These are phyloP conservation scores for Chaetoscypha palmicola DNA, from an alignment of 2,329 filamentous ascomycete species.

Conservation along the genomic window DNA sequence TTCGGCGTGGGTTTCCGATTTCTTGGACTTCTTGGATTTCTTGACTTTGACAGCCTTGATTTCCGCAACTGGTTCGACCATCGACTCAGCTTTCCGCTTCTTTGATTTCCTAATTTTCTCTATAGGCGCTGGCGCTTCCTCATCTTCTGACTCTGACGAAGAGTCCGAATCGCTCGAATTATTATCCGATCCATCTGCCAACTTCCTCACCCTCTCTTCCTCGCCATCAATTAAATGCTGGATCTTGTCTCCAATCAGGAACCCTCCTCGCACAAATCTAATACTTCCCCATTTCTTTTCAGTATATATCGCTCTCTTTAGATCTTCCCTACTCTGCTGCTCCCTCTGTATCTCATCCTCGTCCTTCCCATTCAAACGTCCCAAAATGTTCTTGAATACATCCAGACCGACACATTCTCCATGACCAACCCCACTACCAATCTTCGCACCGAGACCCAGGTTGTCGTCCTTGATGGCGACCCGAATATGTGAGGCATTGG, in stretches of 20 bases:
- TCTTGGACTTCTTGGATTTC: constrained; percentile 32
- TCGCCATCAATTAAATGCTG: constrained; percentile 38
- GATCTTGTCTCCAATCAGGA: constrained; percentile 53
- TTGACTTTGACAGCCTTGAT: constrained; percentile 21
- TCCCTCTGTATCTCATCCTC: constrained; percentile 67
- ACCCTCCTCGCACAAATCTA: constrained; percentile 81
- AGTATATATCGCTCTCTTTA: constrained; percentile 67
- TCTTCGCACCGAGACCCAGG: constrained; percentile 78
- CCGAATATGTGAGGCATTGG: constrained; percentile 78
- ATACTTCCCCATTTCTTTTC: constrained; percentile 72
- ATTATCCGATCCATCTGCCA: constrained; percentile 17
- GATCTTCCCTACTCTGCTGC: constrained; percentile 57
- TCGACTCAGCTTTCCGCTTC: constrained; percentile 40
- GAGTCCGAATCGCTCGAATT: constrained; percentile 14
- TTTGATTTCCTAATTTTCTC: constrained; percentile 27
- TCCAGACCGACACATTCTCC: constrained; percentile 76
- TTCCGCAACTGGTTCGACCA: constrained; percentile 27
- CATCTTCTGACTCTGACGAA: constrained; percentile 13
- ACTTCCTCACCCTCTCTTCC: constrained; percentile 28
- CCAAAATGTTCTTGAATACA: constrained; percentile 78
- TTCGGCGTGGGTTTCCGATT: constrained; percentile 9
- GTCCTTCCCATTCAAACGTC: constrained; percentile 81
- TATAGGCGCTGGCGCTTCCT: constrained; percentile 10
- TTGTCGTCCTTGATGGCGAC: constrained; percentile 85
- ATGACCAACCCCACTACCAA: constrained; percentile 58